Evolutionary conservation across 805 yeast species (phyloP), one percentile per base, ranked within the genome.

Genomic region (Ogataea nitratoaversa): DNA sequence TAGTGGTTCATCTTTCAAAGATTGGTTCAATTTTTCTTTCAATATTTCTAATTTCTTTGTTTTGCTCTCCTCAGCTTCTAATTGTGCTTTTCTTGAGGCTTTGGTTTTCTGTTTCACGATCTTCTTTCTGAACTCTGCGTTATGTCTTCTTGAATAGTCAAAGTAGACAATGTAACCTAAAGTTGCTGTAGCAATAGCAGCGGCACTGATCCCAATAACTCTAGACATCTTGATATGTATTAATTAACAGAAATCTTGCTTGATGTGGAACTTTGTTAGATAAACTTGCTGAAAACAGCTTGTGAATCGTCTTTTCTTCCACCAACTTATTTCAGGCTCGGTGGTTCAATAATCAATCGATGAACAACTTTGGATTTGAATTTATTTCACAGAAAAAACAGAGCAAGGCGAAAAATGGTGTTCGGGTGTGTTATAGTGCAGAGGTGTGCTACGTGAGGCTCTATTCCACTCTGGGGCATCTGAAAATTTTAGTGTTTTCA

Each of bases 81-180:
- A 70, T 51, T 76, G 72, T 43, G 78, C 75, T 48, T 68, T 63
- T 58, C 79, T 79, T 46, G 72, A 71, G 52, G 83, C 84, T 54
- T 75, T 71, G 56, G 73, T 75, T 42, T 80, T 74, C 57, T 75
- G 73, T 62, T 77, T 79, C 57, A 77, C 78, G 56, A 93, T 73
- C 34, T 75, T 61, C 56, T 76, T 80, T 72, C 99, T 85, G 74
- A 93, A 95, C 42, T 78, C 84, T 17, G 84, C 64, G 42, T 84
- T 79, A 65, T 73, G 72, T 68, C 98, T 85, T 68, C 99, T 87
- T 66, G 76, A 75, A 72, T 89, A 85, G 68, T 93, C 99, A 59
- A 95, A 95, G 70, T 87, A 93, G 29, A 79, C 69, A 41, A 91
- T 86, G 67, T 93, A 91, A 14, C 85, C 88, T 36, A 79, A 62